Conservation (phyloP, 2,329 filamentous ascomycete species). For the Didymella arachidicola region DNA sequence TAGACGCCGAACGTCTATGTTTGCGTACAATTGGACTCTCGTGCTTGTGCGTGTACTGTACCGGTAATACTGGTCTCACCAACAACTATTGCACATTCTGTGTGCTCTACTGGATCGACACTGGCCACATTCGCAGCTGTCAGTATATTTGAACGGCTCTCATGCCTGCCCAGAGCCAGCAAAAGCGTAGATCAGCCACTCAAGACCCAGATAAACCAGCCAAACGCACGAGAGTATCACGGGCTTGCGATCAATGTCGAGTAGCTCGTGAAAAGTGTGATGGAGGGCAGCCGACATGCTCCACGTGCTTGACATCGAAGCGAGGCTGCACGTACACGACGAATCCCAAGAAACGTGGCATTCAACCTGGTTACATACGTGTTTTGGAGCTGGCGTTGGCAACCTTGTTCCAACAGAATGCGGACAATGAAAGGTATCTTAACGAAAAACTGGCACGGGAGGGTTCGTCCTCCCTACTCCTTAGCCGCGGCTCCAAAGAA, state of each 20-base stretch:
- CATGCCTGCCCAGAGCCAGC: slow-evolving; percentile 40
- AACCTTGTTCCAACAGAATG: slow-evolving; percentile 69
- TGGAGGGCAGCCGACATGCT: slow-evolving; percentile 71
- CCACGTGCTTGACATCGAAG: slow-evolving; percentile 69
- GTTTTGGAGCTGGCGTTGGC: slow-evolving; percentile 74
- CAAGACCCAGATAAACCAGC: slow-evolving; percentile 33
- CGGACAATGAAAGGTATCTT: slow-evolving; percentile 66
- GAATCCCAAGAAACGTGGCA: slow-evolving; percentile 76
- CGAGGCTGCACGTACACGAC: slow-evolving; percentile 75
- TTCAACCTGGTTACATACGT: slow-evolving; percentile 81
- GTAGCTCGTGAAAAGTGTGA: slow-evolving; percentile 76
- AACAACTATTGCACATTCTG: not conserved
- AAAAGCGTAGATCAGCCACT: slow-evolving; percentile 35
- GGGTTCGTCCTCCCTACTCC: slow-evolving; percentile 58
- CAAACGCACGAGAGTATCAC: slow-evolving; percentile 70
- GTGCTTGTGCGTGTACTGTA: slow-evolving; percentile 7
- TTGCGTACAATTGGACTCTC: slow-evolving; percentile 9
- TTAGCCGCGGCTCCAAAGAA: slow-evolving; percentile 61
- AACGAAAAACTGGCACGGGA: slow-evolving; percentile 61
- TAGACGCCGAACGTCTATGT: slow-evolving; percentile 8
- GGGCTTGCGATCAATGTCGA: slow-evolving; percentile 74
- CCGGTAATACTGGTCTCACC: not conserved
- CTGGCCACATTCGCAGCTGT: not conserved
- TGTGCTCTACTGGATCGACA: not conserved
- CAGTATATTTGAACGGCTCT: slow-evolving; percentile 14